These are phyloP conservation scores for Fusarium austroafricanum DNA, from an alignment of 2,329 filamentous ascomycete genomes.

Conservation along the genomic window DNA sequence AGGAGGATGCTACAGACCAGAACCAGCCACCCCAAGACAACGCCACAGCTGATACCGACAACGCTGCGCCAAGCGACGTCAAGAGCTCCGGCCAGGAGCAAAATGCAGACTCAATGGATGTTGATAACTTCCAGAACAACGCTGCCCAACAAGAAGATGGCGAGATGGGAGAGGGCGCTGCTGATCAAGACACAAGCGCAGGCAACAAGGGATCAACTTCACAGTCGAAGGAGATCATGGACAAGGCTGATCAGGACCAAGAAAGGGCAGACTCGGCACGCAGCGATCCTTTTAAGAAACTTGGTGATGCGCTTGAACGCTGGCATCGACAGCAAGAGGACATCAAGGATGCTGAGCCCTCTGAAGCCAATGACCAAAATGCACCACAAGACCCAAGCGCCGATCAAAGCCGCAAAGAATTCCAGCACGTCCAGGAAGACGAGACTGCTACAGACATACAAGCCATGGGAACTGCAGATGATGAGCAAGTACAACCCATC, in stretches of 20 bases:
- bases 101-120: constrained; percentile 71
- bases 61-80: constrained; percentile 71
- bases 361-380: constrained; percentile 50
- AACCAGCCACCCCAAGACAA: constrained; percentile 58
- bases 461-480: constrained; percentile 86
- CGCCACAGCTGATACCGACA: constrained; percentile 67
- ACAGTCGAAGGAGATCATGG: constrained; percentile 60
- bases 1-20: constrained; percentile 60
- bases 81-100: constrained; percentile 74
- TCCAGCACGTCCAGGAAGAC: constrained; percentile 91
- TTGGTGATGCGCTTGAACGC: constrained; percentile 90
- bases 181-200: constrained; percentile 71
- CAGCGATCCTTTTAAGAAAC: constrained; percentile 87
- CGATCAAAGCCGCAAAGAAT: constrained; percentile 78
- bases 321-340: constrained; percentile 92
- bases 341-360: constrained; percentile 71
- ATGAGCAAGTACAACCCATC: constrained; percentile 86
- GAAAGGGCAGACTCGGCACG: constrained; percentile 57
- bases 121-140: constrained; percentile 69
- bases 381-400: constrained; percentile 64
- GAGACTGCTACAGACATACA: constrained; percentile 86
- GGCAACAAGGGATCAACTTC: constrained; percentile 71
- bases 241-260: constrained; percentile 58
- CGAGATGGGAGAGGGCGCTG: constrained; percentile 71
- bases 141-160: constrained; percentile 74